These are phyloP conservation scores for Colletotrichum noveboracense DNA, from an alignment of 2,329 filamentous ascomycete species.

Conservation along the genomic window DNA sequence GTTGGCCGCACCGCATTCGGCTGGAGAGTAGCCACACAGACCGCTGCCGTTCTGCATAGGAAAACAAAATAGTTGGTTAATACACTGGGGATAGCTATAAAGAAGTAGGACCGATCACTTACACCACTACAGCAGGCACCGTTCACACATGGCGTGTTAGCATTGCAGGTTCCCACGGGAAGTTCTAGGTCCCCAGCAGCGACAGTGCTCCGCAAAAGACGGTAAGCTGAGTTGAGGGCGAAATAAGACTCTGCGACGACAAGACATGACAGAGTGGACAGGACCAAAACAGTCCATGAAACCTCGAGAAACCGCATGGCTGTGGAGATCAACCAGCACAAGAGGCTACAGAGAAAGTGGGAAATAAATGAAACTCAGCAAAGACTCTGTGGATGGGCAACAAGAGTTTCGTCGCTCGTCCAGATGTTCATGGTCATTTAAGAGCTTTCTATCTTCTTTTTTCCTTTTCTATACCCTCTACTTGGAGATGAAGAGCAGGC, in stretches of 20 bases:
- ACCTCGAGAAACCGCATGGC: neutral
- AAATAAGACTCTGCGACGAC: neutral
- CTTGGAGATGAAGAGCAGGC: neutral
- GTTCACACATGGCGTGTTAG: conserved; percentile 24
- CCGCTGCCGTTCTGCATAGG: neutral
- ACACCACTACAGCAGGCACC: conserved; percentile 27
- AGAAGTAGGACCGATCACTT: neutral
- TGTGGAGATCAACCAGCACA: neutral
- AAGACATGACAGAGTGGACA: neutral
- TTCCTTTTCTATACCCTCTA: neutral
- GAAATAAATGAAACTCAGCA: neutral
- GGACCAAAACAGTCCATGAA: neutral
- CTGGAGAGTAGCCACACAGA: neutral
- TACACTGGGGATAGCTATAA: neutral
- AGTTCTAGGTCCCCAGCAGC: neutral
- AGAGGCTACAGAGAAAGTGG: neutral
- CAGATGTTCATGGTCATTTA: neutral
- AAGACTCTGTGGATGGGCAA: neutral
- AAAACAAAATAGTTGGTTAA: neutral
- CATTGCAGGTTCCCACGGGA: conserved; percentile 19
- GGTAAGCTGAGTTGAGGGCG: neutral
- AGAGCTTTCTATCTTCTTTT: neutral
- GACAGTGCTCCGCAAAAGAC: neutral
- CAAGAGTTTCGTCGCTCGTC: neutral
- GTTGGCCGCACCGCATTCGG: neutral